Evolutionary conservation across 805 yeast genomes (phyloP).

Genomic region (Lipomyces sp.): DNA sequence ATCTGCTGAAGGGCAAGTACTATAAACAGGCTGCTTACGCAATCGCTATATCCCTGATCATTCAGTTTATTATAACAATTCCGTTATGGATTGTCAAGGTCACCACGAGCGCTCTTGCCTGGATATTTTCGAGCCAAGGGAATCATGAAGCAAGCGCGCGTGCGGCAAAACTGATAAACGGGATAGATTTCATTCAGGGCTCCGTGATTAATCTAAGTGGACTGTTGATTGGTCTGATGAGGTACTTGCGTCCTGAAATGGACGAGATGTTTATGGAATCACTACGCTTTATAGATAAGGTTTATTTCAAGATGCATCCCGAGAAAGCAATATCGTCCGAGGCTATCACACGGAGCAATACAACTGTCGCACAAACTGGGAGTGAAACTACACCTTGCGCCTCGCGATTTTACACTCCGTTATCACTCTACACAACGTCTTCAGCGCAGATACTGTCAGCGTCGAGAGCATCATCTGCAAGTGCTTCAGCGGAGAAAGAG

Average conservation of each 20-base stretch:
- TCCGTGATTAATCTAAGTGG: conserved; percentile 51
- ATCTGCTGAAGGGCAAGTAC: conserved; percentile 47
- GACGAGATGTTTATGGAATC: conserved; percentile 51
- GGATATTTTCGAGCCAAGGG: not conserved
- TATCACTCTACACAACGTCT: conserved; percentile 21
- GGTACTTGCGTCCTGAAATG: conserved; percentile 49
- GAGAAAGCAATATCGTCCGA: conserved; percentile 29
- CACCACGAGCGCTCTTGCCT: not conserved
- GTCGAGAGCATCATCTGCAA: not conserved
- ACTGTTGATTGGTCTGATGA: conserved; percentile 48
- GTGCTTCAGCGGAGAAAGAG: too few species aligned
- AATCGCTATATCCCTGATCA: conserved; percentile 47
- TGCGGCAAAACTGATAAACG: conserved; percentile 31
- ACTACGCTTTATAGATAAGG: conserved; percentile 49
- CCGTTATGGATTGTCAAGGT: conserved; percentile 20
- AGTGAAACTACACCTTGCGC: not conserved
- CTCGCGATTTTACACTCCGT: conserved; percentile 29
- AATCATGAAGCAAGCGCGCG: not conserved
- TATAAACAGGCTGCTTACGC: conserved; percentile 49
- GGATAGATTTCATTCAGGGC: conserved; percentile 48
- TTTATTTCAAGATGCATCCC: conserved; percentile 51
- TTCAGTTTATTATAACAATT: conserved; percentile 44
- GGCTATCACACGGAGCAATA: not conserved
- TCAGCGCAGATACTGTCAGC: conserved; percentile 7
- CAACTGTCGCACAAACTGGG: not conserved